Evolutionary conservation across 768 basidiomycete genomes (phyloP), one percentile per base, ranked within the genome.

Genomic region (Suillus clintonianus): DNA sequence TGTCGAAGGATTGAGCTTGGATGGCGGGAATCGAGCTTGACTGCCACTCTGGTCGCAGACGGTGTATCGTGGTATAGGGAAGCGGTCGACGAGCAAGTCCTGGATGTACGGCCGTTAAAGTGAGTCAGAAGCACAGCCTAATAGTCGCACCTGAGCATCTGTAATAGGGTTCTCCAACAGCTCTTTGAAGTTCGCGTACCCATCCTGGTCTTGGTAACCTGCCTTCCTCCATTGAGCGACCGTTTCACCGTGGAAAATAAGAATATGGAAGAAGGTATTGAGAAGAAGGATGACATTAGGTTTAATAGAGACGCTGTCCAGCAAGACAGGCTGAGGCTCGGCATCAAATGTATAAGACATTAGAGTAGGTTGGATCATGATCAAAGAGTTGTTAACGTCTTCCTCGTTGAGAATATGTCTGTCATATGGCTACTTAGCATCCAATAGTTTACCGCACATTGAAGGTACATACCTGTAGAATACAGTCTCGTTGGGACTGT

Each of bases 181-280:
- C 73, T 97, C 95, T 71, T 95, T 96, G 80, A 99, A 92, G 78
- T 99, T 99, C 78, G 98, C 97, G 71, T 99, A 97, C 41, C 95
- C 96, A 75, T 98, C 96, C 78, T 98, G 97, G 0, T 99, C 96
- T 72, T 99, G 97, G 72, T 99, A 99, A 0, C 95, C 96, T 13
- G 94, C 92, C 77, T 99, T 99, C 58, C 97, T 87, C 97, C 97
- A 99, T 75, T 95, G 91, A 0, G 97, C 96, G 55, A 99, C 85
- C 27, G 94, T 93, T 76, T 97, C 94, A 24, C 97, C 97, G 74
- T 99, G 97, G 90, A 97, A 99, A 77, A 99, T 99, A 70, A 99
- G 90, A 69, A 99, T 97, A 74, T 99, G 97, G 94, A 99, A 99
- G 86, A 97, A 99, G 3, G 97, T 99, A 72, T 99, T 97, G 60